Conservation (phyloP, 2,329 filamentous ascomycete genomes). For the Colletotrichum euphorbiae region DNA sequence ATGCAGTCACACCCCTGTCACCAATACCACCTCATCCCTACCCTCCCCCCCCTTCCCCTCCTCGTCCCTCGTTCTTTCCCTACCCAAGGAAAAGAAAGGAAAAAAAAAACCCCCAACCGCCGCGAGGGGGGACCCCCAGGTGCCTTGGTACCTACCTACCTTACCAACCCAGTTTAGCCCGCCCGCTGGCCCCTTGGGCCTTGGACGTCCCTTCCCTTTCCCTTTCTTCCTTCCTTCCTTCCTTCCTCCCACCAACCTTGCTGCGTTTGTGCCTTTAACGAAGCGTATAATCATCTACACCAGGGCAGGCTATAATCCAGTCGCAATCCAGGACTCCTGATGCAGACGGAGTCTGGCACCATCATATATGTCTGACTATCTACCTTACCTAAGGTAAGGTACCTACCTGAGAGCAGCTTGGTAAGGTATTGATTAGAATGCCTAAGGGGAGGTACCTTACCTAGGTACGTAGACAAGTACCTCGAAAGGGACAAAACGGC, state of each 20-base stretch:
- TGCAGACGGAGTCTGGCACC: too few relatives aligned
- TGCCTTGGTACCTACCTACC: conserved; percentile 9
- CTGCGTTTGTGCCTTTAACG: not conserved
- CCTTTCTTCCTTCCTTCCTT: not conserved
- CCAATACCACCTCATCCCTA: conserved; percentile 8
- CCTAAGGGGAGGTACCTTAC: too few relatives aligned
- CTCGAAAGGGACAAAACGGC: too few relatives aligned
- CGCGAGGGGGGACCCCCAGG: conserved; percentile 18
- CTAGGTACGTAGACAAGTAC: too few relatives aligned
- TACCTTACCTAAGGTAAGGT: too few relatives aligned
- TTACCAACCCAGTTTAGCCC: conserved; percentile 30
- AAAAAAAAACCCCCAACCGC: conserved; percentile 8
- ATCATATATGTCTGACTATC: too few relatives aligned
- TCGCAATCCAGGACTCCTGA: too few relatives aligned
- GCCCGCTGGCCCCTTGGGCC: conserved; percentile 19
- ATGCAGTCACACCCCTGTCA: conserved; percentile 18
- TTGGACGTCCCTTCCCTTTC: conserved; percentile 5
- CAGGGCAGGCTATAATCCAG: too few relatives aligned
- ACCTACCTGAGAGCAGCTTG: too few relatives aligned
- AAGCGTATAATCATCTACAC: too few relatives aligned
- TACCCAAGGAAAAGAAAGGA: not conserved
- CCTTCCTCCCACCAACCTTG: conserved; percentile 1
- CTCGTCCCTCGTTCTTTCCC: conserved; percentile 2
- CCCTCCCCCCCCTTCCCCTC: conserved; percentile 8
- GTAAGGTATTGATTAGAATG: too few relatives aligned